Percentiles rank a stretch among this genome's conserved stretches.
These are phyloP conservation scores for Xylariaceae sp. DNA, from an alignment of 2,329 filamentous ascomycete genomes.

Conservation along the genomic window DNA sequence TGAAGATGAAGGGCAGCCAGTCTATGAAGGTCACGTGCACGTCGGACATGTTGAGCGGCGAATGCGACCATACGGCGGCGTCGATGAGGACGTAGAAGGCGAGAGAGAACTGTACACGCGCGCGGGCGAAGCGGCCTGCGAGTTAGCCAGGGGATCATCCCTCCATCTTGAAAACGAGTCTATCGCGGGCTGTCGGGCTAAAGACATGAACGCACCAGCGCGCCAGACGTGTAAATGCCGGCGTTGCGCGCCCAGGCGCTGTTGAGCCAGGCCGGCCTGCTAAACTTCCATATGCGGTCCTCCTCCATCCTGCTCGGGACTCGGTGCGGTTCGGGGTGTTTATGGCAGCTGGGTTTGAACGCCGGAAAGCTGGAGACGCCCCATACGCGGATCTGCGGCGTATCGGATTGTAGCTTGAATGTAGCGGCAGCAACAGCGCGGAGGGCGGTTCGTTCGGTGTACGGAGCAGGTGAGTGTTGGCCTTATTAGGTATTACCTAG, in stretches of 20 bases:
- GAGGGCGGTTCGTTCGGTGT: no score
- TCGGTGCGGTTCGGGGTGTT: background rate
- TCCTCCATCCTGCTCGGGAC: conserved; percentile 50
- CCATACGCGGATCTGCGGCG: no score
- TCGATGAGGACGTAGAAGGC: conserved; percentile 67
- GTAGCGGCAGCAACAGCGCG: no score
- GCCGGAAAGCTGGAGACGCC: background rate
- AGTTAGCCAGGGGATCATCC: conserved; percentile 5
- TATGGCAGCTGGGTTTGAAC: background rate
- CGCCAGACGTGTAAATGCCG: conserved; percentile 60
- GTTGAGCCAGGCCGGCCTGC: conserved; percentile 63
- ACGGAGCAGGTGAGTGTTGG: no score
- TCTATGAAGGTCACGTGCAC: conserved; percentile 64
- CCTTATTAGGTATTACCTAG: no score
- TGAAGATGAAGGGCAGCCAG: conserved; percentile 67
- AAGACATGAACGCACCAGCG: conserved; percentile 48
- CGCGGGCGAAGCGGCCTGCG: background rate
- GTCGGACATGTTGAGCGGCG: conserved; percentile 54
- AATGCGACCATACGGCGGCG: conserved; percentile 63
- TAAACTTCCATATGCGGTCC: conserved; percentile 64
- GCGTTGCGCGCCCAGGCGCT: conserved; percentile 60
- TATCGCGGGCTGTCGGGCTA: background rate
- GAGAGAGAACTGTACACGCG: conserved; percentile 54
- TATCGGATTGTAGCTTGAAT: no score
- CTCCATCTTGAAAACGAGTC: background rate